These are phyloP conservation scores for Ustilago lituana DNA, from an alignment of 1,284 basidiomycete genomes.

Conservation along the genomic window DNA sequence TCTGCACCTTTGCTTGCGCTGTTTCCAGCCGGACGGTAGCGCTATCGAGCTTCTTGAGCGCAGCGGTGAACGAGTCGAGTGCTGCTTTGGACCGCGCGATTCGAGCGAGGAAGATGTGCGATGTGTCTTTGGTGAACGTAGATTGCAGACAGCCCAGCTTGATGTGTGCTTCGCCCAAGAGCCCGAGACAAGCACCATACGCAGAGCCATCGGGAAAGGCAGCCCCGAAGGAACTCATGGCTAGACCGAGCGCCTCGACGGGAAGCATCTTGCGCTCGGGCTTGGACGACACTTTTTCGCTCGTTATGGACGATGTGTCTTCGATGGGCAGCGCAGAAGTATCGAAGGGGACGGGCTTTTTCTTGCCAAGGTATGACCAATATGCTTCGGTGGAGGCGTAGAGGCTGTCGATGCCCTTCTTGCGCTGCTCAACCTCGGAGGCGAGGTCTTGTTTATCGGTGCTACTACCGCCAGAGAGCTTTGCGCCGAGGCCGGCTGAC, in stretches of 20 bases:
- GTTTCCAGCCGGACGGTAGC: constrained; percentile 46
- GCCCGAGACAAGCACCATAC: constrained; percentile 31
- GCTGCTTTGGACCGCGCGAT: constrained; percentile 46
- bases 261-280: constrained; percentile 42
- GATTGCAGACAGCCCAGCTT: constrained; percentile 40
- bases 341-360: constrained; percentile 47
- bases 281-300: constrained; percentile 14
- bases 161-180: constrained; percentile 41
- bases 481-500: constrained; percentile 35
- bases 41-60: constrained; percentile 51
- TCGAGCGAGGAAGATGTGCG: constrained; percentile 44
- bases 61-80: constrained; percentile 39
- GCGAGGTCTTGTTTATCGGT: constrained; percentile 31
- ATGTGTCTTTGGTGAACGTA: constrained; percentile 43
- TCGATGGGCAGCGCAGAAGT: constrained; percentile 16
- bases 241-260: constrained; percentile 46
- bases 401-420: constrained; percentile 34
- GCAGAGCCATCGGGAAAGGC: constrained; percentile 25
- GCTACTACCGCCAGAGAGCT: constrained; percentile 12
- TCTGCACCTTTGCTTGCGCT: constrained; percentile 54
- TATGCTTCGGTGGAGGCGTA: constrained; percentile 47
- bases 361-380: constrained; percentile 47
- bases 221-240: constrained; percentile 35
- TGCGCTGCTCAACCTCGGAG: constrained; percentile 38
- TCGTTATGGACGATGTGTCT: constrained; percentile 25